Evolutionary conservation across 108 stramenopile genomes (phyloP).

Genomic region (Skeletonema potamos): DNA sequence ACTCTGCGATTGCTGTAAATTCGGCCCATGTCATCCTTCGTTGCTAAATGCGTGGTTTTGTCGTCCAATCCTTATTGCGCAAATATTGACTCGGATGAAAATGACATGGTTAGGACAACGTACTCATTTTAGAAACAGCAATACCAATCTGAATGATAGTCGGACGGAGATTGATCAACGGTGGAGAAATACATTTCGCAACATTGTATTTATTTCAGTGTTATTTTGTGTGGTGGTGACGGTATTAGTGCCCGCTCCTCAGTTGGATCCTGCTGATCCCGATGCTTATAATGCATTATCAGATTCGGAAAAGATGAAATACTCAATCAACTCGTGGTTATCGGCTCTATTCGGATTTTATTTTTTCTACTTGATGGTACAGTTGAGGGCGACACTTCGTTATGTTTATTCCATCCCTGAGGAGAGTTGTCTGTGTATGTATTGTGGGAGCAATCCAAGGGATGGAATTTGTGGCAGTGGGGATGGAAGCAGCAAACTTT

Average conservation of each 20-base stretch:
- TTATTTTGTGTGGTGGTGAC: conserved; percentile 3
- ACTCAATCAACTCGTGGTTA: conserved; percentile 17
- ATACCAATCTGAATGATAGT: conserved; percentile 17
- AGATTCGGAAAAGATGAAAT: conserved; percentile 4
- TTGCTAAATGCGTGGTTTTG: conserved; percentile 38
- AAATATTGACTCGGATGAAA: conserved; percentile 51
- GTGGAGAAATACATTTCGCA: conserved; percentile 31
- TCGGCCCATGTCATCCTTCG: conserved; percentile 47
- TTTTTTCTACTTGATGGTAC: conserved; percentile 19
- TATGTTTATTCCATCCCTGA: conserved; percentile 44
- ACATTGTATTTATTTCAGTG: conserved; percentile 16
- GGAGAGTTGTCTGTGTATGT: conserved; percentile 30
- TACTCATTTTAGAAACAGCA: background rate
- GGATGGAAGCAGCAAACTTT: background rate
- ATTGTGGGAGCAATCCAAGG: conserved; percentile 19
- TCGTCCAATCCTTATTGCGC: conserved; percentile 48
- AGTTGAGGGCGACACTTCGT: conserved; percentile 37
- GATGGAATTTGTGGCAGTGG: conserved; percentile 24
- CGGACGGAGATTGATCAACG: conserved; percentile 9
- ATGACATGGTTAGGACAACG: conserved; percentile 53
- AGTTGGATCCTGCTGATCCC: background rate
- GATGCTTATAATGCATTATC: conserved; percentile 7
- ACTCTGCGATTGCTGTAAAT: conserved; percentile 43
- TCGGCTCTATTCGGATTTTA: conserved; percentile 16
- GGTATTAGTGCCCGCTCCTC: conserved; percentile 1